Evolutionary conservation across 495 filamentous ascomycete species (phyloP).

Genomic region (Sporormia fimetaria): DNA sequence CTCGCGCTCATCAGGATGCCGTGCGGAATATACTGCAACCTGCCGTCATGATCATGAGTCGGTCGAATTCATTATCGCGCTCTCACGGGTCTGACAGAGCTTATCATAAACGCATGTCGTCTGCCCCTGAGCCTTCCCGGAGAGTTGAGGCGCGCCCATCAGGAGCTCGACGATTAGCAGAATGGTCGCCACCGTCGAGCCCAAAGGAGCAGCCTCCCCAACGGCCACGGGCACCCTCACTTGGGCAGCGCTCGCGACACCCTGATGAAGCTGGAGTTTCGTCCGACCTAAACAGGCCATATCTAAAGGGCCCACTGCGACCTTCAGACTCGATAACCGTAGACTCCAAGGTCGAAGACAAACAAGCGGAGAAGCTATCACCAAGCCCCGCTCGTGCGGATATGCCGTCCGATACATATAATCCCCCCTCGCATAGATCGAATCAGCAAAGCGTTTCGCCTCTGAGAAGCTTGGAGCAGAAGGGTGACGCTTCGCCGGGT

Average conservation of each 20-base stretch:
- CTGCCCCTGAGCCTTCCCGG: conserved; percentile 17
- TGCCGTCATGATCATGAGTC: conserved; percentile 16
- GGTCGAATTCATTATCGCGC: conserved; percentile 9
- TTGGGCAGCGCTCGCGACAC: no score
- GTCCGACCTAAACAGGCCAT: no score
- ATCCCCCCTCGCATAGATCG: background rate
- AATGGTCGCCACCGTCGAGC: background rate
- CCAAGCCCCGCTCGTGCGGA: no score
- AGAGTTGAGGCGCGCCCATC: background rate
- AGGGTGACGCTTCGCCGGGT: background rate
- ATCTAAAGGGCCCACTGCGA: no score
- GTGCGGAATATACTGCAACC: conserved; percentile 13
- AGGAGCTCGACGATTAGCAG: background rate
- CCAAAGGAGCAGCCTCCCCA: no score
- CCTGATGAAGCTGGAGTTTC: no score
- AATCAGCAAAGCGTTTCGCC: no score
- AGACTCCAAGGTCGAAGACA: no score
- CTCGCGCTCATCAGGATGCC: conserved; percentile 12
- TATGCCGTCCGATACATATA: no score
- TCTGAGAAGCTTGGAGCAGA: background rate
- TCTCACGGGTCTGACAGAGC: conserved; percentile 1
- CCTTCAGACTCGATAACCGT: no score
- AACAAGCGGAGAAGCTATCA: no score
- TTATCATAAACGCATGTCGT: conserved; percentile 20
- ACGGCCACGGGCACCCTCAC: no score